Percentiles rank a stretch among this genome's conserved stretches.
Conservation (phyloP, 805 yeast species). For the Zygosaccharomyces lentus region DNA sequence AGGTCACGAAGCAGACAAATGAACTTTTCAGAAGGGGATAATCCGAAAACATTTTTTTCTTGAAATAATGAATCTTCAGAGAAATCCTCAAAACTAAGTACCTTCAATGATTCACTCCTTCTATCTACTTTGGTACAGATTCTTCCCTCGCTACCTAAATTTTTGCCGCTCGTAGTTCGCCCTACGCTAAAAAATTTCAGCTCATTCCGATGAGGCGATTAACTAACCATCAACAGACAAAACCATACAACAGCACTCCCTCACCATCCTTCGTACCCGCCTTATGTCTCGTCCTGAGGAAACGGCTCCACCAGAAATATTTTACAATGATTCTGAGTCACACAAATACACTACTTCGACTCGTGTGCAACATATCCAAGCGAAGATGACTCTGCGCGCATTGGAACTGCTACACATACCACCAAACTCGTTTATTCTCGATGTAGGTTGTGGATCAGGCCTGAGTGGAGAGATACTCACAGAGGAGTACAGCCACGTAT, state of each 20-base stretch:
- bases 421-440: conserved; percentile 63
- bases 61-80: too few species aligned
- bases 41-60: too few species aligned
- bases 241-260: not conserved
- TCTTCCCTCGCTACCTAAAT: not conserved
- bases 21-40: too few species aligned
- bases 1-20: too few species aligned
- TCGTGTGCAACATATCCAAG: conserved; percentile 97
- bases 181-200: conserved; percentile 1
- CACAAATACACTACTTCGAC: conserved; percentile 86
- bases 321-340: conserved; percentile 88
- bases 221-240: not conserved
- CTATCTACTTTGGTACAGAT: too few species aligned
- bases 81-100: too few species aligned
- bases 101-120: too few species aligned
- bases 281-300: conserved; percentile 93
- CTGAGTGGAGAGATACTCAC: conserved; percentile 89
- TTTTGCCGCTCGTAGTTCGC: not conserved
- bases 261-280: not conserved
- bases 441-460: conserved; percentile 97
- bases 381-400: conserved; percentile 94
- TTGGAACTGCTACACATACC: conserved; percentile 79
- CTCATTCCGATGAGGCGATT: conserved; percentile 4
- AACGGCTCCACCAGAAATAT: conserved; percentile 93
- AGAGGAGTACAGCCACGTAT: conserved; percentile 80